Evolutionary conservation across 371 early-diverging fungal genomes (phyloP), one percentile per base, ranked within the genome.

Genomic region (Polyrhizophydium stewartii): DNA sequence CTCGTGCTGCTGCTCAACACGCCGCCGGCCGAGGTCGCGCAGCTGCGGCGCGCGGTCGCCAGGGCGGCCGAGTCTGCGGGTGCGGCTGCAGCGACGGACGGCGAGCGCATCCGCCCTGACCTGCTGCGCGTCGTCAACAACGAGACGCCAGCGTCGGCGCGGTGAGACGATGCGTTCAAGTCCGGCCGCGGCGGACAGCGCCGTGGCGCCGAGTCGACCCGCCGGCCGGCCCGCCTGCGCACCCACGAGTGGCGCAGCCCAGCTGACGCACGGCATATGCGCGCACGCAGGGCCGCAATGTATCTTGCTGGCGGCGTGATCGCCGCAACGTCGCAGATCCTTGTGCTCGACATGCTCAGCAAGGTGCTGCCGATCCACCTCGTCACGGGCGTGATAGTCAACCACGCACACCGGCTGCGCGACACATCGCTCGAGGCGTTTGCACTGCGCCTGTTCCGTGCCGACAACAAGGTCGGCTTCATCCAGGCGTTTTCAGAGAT

Each of bases 401-500:
- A 85, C 35, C 87, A 97, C 74, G 97, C 96, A 7, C 91, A 93
- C 66, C 89, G 91, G 38, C 82, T 97, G 10, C 79, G 80, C 0
- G 88, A 87, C 1, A 81, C 88, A 37, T 91, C 93, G 0, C 90
- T 85, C 60, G 94, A 94, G 71, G 90, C 94, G 2, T 90, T 95
- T 63, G 89, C 95, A 35, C 70, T 97, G 22, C 77, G 92, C 9
- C 71, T 96, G 13, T 87, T 83, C 62, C 83, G 94, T 16, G 82
- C 90, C 56, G 74, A 84, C 21, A 97, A 96, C 70, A 76, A 86
- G 69, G 81, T 78, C 31, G 57, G 91, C 1, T 97, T 96, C 60
- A 89, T 97, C 67, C 94, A 96, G 64, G 98, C 96, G 1, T 87
- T 97, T 51, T 89, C 92, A n/a, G 96, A 97, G 58, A 70, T 78